Conservation (phyloP, 2,329 filamentous ascomycete species). For the Thelonectria olida region DNA sequence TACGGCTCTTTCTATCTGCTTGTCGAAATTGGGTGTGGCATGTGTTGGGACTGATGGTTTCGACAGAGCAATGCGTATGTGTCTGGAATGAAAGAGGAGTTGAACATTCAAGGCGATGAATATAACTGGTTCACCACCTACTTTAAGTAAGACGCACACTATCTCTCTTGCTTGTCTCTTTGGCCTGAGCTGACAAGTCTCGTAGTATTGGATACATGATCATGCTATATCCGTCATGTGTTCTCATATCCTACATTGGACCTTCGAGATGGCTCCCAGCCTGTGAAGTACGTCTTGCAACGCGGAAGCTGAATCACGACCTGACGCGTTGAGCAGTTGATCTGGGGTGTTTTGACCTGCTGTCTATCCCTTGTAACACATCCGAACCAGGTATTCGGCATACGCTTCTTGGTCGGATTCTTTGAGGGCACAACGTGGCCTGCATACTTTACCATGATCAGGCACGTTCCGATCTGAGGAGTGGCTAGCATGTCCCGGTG, state of each 20-base stretch:
- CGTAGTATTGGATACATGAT: constrained; percentile 20
- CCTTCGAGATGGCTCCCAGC: constrained; percentile 17
- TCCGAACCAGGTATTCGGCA: neutral
- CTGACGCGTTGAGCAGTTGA: neutral
- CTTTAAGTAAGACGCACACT: constrained; percentile 4
- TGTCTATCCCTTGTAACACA: neutral
- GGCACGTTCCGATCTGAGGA: neutral
- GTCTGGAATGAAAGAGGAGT: constrained; percentile 20
- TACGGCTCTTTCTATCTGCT: neutral
- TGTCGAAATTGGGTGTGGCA: neutral
- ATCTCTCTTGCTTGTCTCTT: neutral
- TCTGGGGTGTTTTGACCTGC: constrained; percentile 8
- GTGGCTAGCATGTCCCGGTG: too few species aligned
- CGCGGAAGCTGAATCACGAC: neutral
- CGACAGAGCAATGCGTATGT: constrained; percentile 16
- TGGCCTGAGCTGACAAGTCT: neutral
- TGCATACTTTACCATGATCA: constrained; percentile 25
- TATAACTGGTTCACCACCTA: constrained; percentile 21
- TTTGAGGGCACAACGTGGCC: constrained; percentile 9
- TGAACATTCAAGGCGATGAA: constrained; percentile 15
- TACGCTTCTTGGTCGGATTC: neutral
- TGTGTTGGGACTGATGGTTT: neutral
- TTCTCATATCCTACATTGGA: constrained; percentile 19
- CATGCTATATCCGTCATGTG: constrained; percentile 22
- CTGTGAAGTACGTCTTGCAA: constrained; percentile 12